Percentiles rank a stretch among this genome's conserved stretches.
phyloP scores from a whole-genome alignment of 2,329 filamentous ascomycete genomes.

The Fusarium udum region DNA sequence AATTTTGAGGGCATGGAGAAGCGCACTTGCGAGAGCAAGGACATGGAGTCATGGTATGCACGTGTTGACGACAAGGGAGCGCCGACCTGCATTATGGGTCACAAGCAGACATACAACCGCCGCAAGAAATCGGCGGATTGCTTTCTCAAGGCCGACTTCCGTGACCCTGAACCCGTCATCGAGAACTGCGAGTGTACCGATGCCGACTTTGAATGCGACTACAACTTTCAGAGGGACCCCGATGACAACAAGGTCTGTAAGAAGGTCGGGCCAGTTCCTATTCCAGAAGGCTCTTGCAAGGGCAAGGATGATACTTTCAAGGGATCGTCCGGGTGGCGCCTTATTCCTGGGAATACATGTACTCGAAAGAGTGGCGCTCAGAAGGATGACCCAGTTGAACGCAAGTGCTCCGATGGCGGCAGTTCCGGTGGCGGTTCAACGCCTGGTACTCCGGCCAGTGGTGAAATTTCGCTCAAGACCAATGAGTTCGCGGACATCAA shows the following conservation, averaged over 20 bases:
- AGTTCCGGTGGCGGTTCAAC: conserved; percentile 46
- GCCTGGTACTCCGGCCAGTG: conserved; percentile 65
- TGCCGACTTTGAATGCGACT: conserved; percentile 94
- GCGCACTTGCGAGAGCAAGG: conserved; percentile 77
- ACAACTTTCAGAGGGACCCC: conserved; percentile 78
- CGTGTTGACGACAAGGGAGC: conserved; percentile 82
- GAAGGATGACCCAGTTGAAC: conserved; percentile 77
- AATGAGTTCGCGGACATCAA: conserved; percentile 68
- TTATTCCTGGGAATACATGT: conserved; percentile 87
- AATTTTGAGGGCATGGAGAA: conserved; percentile 87
- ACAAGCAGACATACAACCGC: conserved; percentile 85
- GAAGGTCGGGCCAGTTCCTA: conserved; percentile 66
- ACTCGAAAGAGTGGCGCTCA: conserved; percentile 67
- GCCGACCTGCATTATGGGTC: conserved; percentile 92
- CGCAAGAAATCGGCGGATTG: conserved; percentile 90
- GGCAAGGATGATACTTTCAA: conserved; percentile 75
- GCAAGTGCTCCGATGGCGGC: conserved; percentile 74
- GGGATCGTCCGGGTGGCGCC: conserved; percentile 88
- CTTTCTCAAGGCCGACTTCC: conserved; percentile 87
- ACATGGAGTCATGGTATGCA: conserved; percentile 91
- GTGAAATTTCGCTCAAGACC: conserved; percentile 70
- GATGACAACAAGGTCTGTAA: conserved; percentile 76
- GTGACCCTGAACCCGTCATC: conserved; percentile 75
- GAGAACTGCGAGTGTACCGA: conserved; percentile 84
- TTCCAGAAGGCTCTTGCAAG: conserved; percentile 79